These are phyloP conservation scores for Pestalotiopsis sp. DNA, from an alignment of 2,329 filamentous ascomycete genomes.

Conservation along the genomic window DNA sequence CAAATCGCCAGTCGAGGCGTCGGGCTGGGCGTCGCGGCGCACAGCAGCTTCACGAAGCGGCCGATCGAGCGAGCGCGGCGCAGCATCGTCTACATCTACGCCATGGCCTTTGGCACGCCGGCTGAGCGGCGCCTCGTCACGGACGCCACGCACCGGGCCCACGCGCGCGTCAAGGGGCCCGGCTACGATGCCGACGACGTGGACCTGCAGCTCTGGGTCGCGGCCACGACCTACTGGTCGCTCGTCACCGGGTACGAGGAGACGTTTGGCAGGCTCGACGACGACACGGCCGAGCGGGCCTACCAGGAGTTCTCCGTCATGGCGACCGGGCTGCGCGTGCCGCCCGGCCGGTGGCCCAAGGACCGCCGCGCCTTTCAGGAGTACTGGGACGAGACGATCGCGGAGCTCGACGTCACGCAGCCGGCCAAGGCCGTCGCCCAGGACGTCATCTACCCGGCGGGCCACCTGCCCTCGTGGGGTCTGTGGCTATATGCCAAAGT, in stretches of 20 bases:
- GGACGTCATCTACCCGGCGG: conserved; percentile 10
- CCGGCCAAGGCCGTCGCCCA: conserved; percentile 7
- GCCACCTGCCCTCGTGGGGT: conserved; percentile 3
- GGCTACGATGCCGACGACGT: conserved; percentile 18
- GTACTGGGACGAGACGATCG: conserved; percentile 7
- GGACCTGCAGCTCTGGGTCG: conserved; percentile 20
- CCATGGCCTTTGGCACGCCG: conserved; percentile 18
- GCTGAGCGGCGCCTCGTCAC: conserved; percentile 13
- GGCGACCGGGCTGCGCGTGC: conserved; percentile 18
- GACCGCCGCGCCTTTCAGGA: conserved; percentile 8
- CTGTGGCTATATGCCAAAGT: conserved; percentile 9
- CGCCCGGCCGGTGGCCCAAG: conserved; percentile 16
- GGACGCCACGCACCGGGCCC: conserved; percentile 17
- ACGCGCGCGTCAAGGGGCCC: conserved; percentile 15
- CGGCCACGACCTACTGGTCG: conserved; percentile 16
- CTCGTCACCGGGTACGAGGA: conserved; percentile 16
- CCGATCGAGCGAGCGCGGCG: conserved; percentile 10
- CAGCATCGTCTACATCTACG: conserved; percentile 16
- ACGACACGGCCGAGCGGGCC: conserved; percentile 13
- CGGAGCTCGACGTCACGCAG: conserved; percentile 9
- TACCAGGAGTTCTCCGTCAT: conserved; percentile 19
- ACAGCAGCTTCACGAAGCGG: conserved; percentile 13
- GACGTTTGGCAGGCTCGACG: conserved; percentile 15
- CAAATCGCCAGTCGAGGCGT: conserved; percentile 12
- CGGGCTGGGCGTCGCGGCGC: conserved; percentile 4